Conservation (phyloP, 768 basidiomycete genomes). For the Suillus luteus region DNA sequence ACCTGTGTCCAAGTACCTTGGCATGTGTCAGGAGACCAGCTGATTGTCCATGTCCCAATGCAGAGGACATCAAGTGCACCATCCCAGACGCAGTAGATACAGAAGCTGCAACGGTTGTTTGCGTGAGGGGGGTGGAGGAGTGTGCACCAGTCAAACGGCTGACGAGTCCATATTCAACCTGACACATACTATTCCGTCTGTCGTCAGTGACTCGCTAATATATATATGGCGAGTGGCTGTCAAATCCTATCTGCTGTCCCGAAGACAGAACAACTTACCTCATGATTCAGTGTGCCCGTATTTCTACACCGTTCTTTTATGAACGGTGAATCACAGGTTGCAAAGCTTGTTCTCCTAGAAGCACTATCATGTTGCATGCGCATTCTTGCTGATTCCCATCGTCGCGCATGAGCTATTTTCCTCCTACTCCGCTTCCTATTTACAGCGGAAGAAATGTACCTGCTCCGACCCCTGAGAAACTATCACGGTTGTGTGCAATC, state of each 20-base stretch:
- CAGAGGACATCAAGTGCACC: conserved; percentile 75
- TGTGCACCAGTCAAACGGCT: conserved; percentile 65
- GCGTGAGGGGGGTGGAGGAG: conserved; percentile 64
- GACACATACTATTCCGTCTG: conserved; percentile 7
- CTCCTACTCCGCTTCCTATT: background rate
- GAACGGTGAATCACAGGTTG: background rate
- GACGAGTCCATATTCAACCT: conserved; percentile 15
- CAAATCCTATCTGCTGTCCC: background rate
- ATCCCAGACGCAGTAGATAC: conserved; percentile 61
- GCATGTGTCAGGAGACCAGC: conserved; percentile 54
- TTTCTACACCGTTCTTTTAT: too few species aligned
- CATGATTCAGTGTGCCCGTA: background rate
- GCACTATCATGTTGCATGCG: background rate
- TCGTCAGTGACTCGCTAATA: background rate
- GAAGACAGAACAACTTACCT: conserved; percentile 3
- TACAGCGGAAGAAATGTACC: background rate
- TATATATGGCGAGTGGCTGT: background rate
- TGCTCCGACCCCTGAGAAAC: background rate
- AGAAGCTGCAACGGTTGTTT: conserved; percentile 63
- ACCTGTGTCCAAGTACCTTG: conserved; percentile 75
- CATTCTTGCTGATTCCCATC: background rate
- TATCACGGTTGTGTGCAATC: background rate
- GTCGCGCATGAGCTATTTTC: background rate
- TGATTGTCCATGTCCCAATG: conserved; percentile 80
- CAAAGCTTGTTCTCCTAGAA: background rate